phyloP scores from a whole-genome alignment of 306 rosid species.

The Prosopis cineraria region DNA sequence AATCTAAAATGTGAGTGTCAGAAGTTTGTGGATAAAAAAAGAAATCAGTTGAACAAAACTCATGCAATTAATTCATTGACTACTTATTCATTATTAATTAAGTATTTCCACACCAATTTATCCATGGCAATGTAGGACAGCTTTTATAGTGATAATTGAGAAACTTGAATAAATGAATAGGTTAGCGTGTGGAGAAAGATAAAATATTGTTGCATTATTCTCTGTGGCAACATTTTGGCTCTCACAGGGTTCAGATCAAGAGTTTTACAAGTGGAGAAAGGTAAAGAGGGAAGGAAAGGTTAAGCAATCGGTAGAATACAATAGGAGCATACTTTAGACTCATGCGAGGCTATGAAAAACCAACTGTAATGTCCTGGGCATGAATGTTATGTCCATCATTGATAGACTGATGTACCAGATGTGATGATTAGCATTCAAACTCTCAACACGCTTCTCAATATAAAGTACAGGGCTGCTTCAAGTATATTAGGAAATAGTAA shows the following conservation, averaged over 20 bases:
- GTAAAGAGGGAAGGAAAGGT: background rate
- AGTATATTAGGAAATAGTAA: conserved; percentile 16
- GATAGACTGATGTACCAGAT: background rate
- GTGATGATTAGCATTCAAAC: conserved; percentile 9
- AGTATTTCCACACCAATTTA: background rate
- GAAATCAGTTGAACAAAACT: conserved; percentile 20
- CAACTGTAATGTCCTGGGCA: background rate
- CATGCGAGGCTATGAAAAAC: background rate
- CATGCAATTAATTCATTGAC: background rate
- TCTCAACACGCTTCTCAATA: background rate
- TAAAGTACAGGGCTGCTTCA: conserved; percentile 4
- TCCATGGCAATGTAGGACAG: background rate
- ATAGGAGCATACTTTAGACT: background rate
- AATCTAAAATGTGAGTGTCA: conserved; percentile 23
- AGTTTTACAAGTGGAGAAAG: background rate
- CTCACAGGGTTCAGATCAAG: conserved; percentile 2
- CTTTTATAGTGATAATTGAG: background rate
- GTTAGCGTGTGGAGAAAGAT: background rate
- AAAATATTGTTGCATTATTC: conserved; percentile 1
- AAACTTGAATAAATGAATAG: background rate
- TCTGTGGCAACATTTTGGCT: background rate
- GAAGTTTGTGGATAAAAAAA: background rate
- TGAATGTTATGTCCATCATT: conserved; percentile 5
- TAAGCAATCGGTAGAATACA: background rate
- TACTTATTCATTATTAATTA: background rate